Base-by-base conservation (phyloP, 2,329 filamentous ascomycete genomes). In the Allantophomopsis cytisporea region DNA sequence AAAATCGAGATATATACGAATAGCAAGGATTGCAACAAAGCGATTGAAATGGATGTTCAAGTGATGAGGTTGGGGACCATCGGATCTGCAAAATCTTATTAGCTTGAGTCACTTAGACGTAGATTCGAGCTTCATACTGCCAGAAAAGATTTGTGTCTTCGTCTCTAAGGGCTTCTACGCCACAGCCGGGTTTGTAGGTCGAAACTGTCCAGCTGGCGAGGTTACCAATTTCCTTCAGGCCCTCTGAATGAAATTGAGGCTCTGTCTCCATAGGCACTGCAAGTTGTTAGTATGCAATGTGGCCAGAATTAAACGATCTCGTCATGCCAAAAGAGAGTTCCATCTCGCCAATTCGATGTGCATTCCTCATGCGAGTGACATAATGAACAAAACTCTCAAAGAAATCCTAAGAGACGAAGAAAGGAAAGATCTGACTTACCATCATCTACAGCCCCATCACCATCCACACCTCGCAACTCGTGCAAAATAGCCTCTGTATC, bases 1-100 rank as follows among this genome's bases (percentile, higher is more conserved):
- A 59, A 94, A 94, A 62, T 98, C 88, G 35, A 98, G 78, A 49
- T 82, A 88, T 50, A 91, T 76, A n/a, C 83, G 72, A 38, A 91
- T 77, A 20, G 78, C 76, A 5, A 80, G 76, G 45, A 91, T 86
- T 43, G 78, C 79, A 34, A 88, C 84, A 7, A 83, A 73, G 50
- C 87, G 86, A 60, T 86, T 78, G 59, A 91, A 91, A 60, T 91
- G 85, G 32, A 91, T 82, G 43, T 83, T 89, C 36, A 91, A 69
- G 45, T 79, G 73, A 53, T 91, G 84, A 4, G 84, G 84, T 55
- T 91, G 84, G 1, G 84, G 83, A 2, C 84, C 85, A 53, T 91
- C 85, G 2, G 83, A 89, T 58, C 76, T 81, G 40, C 11, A 36
- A 23, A 21, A 23, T 5, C 20, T 37, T 5, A 20, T 47, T 17